Base-by-base conservation (phyloP, 2,329 filamentous ascomycete genomes). In the Whalleya microplaca region DNA sequence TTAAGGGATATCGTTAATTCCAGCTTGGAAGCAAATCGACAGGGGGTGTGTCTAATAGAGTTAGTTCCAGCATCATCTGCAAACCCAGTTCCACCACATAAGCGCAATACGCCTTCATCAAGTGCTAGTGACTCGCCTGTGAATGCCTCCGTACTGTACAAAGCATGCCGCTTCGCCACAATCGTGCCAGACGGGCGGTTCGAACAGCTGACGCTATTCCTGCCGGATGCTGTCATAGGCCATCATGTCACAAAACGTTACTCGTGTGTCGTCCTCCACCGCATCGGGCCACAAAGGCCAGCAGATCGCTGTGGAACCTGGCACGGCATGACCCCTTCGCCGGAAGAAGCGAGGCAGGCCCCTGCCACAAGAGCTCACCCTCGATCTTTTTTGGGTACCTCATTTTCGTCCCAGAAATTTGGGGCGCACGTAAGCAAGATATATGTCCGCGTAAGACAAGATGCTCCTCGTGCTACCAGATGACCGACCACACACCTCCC, bases 271-370 rank as follows among this genome's bases (percentile, higher is more conserved):
- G 51, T 59, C 52, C 54, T 54, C 63, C 56, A 53, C 58, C 55
- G 58, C 63, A 65, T 62, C 61, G 53, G 58, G 41, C 53, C 54
- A 58, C 55, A 58, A 55, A 40, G 45, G 21, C 51, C 55, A 64
- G 57, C 59, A 65, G 61, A 65, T 65, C 63, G 63, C 46, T 47
- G 63, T 63, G 52, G 16, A 8, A 61, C 55, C 21, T 64, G 10
- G 41, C 46, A 65, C 63, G 27, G 49, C 61, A 61, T 59, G 43
- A 41, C 55, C 59, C 51, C 60, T 60, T 63, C 55, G 63, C 60
- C 61, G 61, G 63, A 65, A 62, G 63, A 65, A 65, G 63, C 63
- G 63, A 65, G 32, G 61, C 51, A 37, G 56, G 52, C 51, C 54
- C 45, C 59, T 47, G 42, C 41, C 52, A 60, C 60, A 62, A 60